Base-by-base conservation (phyloP, 805 yeast species). In the Nakazawaea sp. region DNA sequence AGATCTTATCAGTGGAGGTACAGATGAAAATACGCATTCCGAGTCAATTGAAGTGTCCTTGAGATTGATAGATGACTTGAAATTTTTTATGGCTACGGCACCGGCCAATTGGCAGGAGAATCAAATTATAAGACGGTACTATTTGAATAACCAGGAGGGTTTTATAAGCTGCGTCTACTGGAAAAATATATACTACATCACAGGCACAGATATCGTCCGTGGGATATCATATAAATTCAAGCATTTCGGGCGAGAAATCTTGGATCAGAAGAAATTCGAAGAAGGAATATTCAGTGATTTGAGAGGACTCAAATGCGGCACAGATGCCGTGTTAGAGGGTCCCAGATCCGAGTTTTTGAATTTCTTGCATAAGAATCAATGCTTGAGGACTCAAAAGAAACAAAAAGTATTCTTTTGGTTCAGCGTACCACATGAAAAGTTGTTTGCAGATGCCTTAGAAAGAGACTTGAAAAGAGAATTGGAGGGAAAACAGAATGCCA, bases 391-490 rank as follows among this genome's bases (percentile, higher is more conserved):
- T 0, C 97, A 90, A 51, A 90, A 90, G 70, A 90, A 92, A 52
- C 98, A 90, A 56, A 90, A 92, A 53, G 97, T 90, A 30, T 90
- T 90, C 55, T 87, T 82, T 58, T 92, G 97, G 97, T 88, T 84
- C 56, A 82, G 89, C 52, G 97, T 92, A 8, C 92, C 92, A 18
- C 97, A 90, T 58, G 96, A 89, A 53, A 78, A 82, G 53, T 64
- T 90, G 30, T 89, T 92, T 71, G 78, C 87, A 2, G 97, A 92
- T 58, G 97, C 97, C 1, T 61, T 92, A 31, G 97, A 89, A 55
- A 69, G 97, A 49, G 97, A 92, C 55, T 60, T 89, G 52, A 88
- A 86, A 59, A 78, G 83, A 47, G 96, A 89, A 53, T 12, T 32
- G 20, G 55, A 64, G 36, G 48, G 66, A 13, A 64, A 66, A 33